Percentiles rank a stretch among this genome's conserved stretches.
Conservation (phyloP, 345 rosid genomes). For the Linum tenue region DNA sequence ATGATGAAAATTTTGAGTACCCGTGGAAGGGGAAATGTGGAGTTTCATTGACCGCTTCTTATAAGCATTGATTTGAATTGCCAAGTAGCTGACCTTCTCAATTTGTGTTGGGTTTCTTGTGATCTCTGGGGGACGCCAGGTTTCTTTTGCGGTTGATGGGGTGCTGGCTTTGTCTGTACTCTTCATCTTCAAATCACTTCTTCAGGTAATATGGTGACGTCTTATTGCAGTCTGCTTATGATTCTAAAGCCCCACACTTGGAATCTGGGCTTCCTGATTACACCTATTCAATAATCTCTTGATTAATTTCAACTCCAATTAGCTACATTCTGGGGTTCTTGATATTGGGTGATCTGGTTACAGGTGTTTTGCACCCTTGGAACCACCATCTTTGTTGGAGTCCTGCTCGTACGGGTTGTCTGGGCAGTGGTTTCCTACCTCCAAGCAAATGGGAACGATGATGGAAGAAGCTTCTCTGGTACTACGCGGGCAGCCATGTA, state of each 20-base stretch:
- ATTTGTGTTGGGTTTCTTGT: too few species aligned
- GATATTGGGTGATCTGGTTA: background rate
- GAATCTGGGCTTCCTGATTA: background rate
- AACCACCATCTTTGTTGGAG: constrained; percentile 50
- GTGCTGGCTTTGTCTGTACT: constrained; percentile 56
- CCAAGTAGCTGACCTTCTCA: too few species aligned
- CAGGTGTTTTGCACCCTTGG: constrained; percentile 75
- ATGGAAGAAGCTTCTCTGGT: constrained; percentile 30
- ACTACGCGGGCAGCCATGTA: constrained; percentile 22
- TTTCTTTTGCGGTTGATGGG: constrained; percentile 83
- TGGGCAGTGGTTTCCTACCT: constrained; percentile 58
- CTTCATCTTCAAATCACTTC: constrained; percentile 58
- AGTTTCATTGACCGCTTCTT: too few species aligned
- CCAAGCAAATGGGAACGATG: constrained; percentile 42
- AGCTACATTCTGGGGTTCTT: too few species aligned
- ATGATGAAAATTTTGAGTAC: too few species aligned
- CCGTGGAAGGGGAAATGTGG: too few species aligned
- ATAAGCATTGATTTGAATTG: too few species aligned
- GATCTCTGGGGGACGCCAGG: constrained; percentile 25
- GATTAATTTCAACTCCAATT: background rate
- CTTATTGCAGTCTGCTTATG: too few species aligned
- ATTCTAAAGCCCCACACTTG: too few species aligned
- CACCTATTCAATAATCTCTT: background rate
- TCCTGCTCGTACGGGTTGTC: constrained; percentile 47
- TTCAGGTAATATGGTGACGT: constrained; percentile 37